Evolutionary conservation across 768 basidiomycete species (phyloP).

Genomic region (Suillus subaureus): DNA sequence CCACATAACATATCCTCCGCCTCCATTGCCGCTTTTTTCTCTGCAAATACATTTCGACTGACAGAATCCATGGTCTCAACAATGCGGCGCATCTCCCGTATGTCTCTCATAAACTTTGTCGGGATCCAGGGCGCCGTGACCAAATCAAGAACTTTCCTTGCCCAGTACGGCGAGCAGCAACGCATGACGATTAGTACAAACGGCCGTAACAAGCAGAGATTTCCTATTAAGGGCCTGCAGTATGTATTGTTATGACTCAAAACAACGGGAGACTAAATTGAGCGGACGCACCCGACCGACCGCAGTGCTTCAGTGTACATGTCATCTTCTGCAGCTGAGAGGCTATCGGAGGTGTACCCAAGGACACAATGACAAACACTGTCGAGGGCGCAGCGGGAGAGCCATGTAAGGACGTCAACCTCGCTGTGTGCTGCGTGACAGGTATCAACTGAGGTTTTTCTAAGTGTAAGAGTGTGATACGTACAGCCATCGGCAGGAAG

Average conservation of each 20-base stretch:
- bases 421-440: conserved; percentile 10
- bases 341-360: conserved; percentile 38
- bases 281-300: conserved; percentile 29
- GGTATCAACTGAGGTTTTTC: conserved; percentile 2
- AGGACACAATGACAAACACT: conserved; percentile 51
- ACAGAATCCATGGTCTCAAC: conserved; percentile 49
- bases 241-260: neutral
- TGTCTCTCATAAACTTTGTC: conserved; percentile 21
- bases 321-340: conserved; percentile 16
- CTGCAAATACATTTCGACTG: conserved; percentile 40
- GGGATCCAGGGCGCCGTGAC: neutral
- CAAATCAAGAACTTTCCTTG: conserved; percentile 31
- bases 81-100: conserved; percentile 47
- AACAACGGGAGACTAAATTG: too few species aligned
- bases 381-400: conserved; percentile 47
- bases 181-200: conserved; percentile 31
- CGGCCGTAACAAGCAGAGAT: conserved; percentile 30
- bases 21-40: conserved; percentile 37
- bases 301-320: conserved; percentile 24
- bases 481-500: conserved; percentile 24
- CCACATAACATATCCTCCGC: too few species aligned
- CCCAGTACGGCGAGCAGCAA: conserved; percentile 29
- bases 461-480: conserved; percentile 17
- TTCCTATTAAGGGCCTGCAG: conserved; percentile 26
- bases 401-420: conserved; percentile 36